Evolutionary conservation across 164 flowering plant species (phyloP), one percentile per base, ranked within the genome.

Genomic region (Taxillus chinensis): DNA sequence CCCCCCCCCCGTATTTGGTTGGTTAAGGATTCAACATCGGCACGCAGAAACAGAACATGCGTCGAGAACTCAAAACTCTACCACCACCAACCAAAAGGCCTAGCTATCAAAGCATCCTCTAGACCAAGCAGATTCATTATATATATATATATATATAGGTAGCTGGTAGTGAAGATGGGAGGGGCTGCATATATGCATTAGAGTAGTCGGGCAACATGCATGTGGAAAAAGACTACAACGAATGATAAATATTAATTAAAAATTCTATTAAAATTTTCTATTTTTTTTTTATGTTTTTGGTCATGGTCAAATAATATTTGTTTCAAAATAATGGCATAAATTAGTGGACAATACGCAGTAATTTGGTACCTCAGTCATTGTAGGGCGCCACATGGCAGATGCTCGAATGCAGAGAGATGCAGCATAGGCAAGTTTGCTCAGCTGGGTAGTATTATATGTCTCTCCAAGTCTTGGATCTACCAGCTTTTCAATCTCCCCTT

Each of bases 391-490:
- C 5, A 68, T 59, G n/a, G 98, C 68, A 9, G 96, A 84, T 10
- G 90, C 64, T 51, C 97, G 76, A 53, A 84, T 81, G 78, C 98
- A 90, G 3, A 90, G 82, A 50, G 98, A 88, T 15, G 96, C 95
- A 2, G 84, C 84, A 64, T 83, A 80, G 43, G 84, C 82, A 42
- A 90, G 75, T 56, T 82, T 74, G 55, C 74, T 71, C 56, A 86
- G 70, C 70, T 90, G 83, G 41, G 69, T 46, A 12, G 49, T 61
- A 66, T 88, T 86, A 53, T 79, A 90, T 41, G 71, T 78, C 53
- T 78, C 83, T 71, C 66, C 76, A 46, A 92, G 87, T 63, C 78
- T 82, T 64, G 83, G 87, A 77, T 92, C 98, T 41, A 81, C 76
- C 67, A 92, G 58, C 60, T 70, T 68, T 45, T 82, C 84, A 12